phyloP scores from a whole-genome alignment of 148 eudicot species.

The Selenicereus undatus region DNA sequence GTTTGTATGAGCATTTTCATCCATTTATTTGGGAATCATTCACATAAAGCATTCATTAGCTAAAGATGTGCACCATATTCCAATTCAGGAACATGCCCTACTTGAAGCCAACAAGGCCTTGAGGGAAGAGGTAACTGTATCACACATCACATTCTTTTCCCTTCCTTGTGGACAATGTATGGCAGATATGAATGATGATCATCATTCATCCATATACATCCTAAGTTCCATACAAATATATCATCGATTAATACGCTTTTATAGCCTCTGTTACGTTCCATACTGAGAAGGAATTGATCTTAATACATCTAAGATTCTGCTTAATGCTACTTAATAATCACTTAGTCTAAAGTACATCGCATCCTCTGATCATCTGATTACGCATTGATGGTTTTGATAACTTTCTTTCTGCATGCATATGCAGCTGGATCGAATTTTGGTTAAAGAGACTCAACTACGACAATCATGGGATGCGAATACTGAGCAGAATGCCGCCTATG shows the following conservation, averaged over 20 bases:
- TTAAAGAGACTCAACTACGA: slow-evolving; percentile 47
- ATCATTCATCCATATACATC: not conserved
- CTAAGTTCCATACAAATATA: no score
- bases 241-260: no score
- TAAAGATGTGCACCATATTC: not conserved
- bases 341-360: no score
- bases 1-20: slow-evolving; percentile 8
- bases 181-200: not conserved
- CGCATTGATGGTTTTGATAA: no score
- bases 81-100: slow-evolving; percentile 40
- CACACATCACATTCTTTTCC: not conserved
- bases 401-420: not conserved
- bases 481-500: slow-evolving; percentile 46
- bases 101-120: slow-evolving; percentile 48
- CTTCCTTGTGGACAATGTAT: not conserved
- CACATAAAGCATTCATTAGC: not conserved
- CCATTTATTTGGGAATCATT: no score
- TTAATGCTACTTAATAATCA: no score
- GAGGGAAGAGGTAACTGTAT: slow-evolving; percentile 33
- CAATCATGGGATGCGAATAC: slow-evolving; percentile 56
- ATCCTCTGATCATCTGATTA: no score
- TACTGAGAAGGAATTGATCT: no score
- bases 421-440: slow-evolving; percentile 65
- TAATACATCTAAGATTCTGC: no score
- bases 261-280: no score